A percentile compares a stretch with the other conserved stretches of the same genome.
phyloP scores from a whole-genome alignment of 805 yeast genomes.

The Debaryomyces tyrocola region DNA sequence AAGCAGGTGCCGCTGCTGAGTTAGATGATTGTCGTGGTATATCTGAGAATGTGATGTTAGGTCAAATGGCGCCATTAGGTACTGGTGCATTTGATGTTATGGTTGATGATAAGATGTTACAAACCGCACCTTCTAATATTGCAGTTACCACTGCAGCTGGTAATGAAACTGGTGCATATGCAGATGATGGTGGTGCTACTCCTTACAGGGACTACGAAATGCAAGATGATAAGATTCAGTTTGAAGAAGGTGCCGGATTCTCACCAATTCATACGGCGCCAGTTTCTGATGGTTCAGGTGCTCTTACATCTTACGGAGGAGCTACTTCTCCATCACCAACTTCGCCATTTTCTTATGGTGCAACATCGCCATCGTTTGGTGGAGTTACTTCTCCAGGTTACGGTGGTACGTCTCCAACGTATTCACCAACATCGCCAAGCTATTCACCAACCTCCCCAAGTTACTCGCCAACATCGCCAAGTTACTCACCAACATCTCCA shows the following conservation, averaged over 20 bases:
- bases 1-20: slow-evolving; percentile 98
- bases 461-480: slow-evolving; percentile 63
- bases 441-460: slow-evolving; percentile 65
- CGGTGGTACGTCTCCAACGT: slow-evolving; percentile 74
- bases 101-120: slow-evolving; percentile 86
- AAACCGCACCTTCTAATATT: slow-evolving; percentile 55
- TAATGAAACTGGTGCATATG: slow-evolving; percentile 17
- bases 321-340: slow-evolving; percentile 51
- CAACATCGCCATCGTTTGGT: slow-evolving; percentile 52
- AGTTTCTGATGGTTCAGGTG: slow-evolving; percentile 73
- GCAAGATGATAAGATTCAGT: slow-evolving; percentile 60
- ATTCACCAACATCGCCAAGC: slow-evolving; percentile 60
- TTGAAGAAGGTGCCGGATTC: slow-evolving; percentile 77
- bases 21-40: slow-evolving; percentile 98
- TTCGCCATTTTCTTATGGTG: slow-evolving; percentile 56
- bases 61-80: slow-evolving; percentile 98
- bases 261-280: slow-evolving; percentile 93
- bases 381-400: slow-evolving; percentile 56
- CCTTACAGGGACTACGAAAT: slow-evolving; percentile 75
- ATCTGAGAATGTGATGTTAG: slow-evolving; percentile 95
- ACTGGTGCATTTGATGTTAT: slow-evolving; percentile 97
- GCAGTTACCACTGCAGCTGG: slow-evolving; percentile 35
- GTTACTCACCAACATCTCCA: slow-evolving; percentile 61
- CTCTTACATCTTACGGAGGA: slow-evolving; percentile 88
- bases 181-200: slow-evolving; percentile 76